Percentiles rank a stretch among this genome's conserved stretches.
These are phyloP conservation scores for Penicillium thymicola DNA, from an alignment of 2,329 filamentous ascomycete species.

Conservation along the genomic window DNA sequence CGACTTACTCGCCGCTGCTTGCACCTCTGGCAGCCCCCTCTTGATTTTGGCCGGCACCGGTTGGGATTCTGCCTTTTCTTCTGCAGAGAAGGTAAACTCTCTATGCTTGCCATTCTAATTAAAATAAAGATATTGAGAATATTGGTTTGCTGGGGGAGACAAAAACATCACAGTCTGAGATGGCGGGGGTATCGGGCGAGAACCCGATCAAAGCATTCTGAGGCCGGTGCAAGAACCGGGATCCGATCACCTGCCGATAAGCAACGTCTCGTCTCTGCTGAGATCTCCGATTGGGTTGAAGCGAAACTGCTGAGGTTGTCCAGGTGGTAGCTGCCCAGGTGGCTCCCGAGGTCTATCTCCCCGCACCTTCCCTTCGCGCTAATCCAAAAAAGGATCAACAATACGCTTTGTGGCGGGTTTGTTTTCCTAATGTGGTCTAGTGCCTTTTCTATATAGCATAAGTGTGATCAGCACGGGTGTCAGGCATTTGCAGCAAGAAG, in stretches of 20 bases:
- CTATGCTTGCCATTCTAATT: background rate
- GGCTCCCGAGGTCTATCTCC: background rate
- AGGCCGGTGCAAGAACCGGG: conserved; percentile 1
- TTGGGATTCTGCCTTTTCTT: conserved; percentile 23
- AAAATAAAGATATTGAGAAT: background rate
- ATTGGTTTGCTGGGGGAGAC: background rate
- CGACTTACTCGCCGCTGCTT: conserved; percentile 26
- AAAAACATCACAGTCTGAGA: background rate
- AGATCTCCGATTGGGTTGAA: background rate
- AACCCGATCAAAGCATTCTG: background rate
- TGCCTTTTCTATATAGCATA: background rate
- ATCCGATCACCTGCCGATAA: conserved; percentile 10
- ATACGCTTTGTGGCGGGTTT: background rate
- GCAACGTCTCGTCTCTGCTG: background rate
- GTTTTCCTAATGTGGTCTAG: background rate
- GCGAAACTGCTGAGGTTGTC: background rate
- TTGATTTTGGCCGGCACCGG: conserved; percentile 22
- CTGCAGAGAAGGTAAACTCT: background rate
- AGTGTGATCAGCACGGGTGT: background rate
- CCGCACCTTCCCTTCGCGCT: background rate
- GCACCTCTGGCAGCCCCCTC: conserved; percentile 22
- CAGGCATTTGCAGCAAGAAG: background rate
- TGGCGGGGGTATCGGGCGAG: background rate
- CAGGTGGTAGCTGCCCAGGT: too few relatives aligned
- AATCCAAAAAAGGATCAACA: background rate